Conservation (phyloP, 2,329 filamentous ascomycete genomes). For the Neurospora crassa region DNA sequence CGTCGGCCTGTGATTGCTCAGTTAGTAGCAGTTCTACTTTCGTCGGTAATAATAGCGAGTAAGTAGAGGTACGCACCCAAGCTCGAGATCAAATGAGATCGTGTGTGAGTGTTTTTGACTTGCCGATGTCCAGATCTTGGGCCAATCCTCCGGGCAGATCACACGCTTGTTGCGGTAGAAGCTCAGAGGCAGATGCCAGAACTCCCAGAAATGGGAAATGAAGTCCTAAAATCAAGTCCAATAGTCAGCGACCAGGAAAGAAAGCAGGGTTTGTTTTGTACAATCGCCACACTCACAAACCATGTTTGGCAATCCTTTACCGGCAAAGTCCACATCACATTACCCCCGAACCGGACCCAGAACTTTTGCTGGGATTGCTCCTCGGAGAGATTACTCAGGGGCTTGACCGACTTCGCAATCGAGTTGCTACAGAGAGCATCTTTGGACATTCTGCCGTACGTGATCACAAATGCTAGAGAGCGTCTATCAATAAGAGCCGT, state of each 20-base stretch:
- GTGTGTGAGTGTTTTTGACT: conserved; percentile 7
- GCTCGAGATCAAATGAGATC: not conserved
- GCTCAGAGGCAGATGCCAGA: conserved; percentile 30
- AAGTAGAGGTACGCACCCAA: not conserved
- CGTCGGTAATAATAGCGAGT: not conserved
- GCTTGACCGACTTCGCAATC: conserved; percentile 23
- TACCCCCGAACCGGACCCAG: conserved; percentile 25
- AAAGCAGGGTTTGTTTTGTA: not conserved
- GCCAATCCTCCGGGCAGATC: conserved; percentile 17
- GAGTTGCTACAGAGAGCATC: conserved; percentile 24
- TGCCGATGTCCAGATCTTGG: conserved; percentile 15
- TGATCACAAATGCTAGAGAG: conserved; percentile 26
- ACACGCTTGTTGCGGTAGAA: conserved; percentile 21
- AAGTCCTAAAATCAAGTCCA: conserved; percentile 22
- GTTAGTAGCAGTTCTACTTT: not conserved
- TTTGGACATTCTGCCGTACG: conserved; percentile 30
- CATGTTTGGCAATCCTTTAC: conserved; percentile 32
- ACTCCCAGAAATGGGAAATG: conserved; percentile 31
- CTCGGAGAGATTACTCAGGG: conserved; percentile 16
- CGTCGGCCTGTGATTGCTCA: not conserved
- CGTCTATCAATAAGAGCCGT: not conserved
- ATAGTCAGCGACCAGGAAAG: not conserved
- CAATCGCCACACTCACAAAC: conserved; percentile 29
- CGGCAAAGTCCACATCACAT: conserved; percentile 29
- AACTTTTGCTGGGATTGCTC: conserved; percentile 19